A percentile compares a stretch with the other conserved stretches of the same genome.
These are phyloP conservation scores for Aspergillus novoparasiticus DNA, from an alignment of 2,329 filamentous ascomycete species.

Conservation along the genomic window DNA sequence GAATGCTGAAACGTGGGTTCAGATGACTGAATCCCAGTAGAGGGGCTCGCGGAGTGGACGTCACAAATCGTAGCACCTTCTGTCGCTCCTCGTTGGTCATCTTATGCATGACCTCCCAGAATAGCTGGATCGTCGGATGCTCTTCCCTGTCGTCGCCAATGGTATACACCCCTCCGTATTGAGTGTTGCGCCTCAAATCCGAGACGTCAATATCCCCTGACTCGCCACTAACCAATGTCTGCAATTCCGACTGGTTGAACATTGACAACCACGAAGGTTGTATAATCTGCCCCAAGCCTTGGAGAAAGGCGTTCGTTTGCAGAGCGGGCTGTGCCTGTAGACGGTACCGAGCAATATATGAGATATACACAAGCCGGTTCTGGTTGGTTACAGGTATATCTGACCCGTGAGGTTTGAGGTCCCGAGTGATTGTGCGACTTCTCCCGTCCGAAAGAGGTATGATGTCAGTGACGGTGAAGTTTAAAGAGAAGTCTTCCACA, in stretches of 20 bases:
- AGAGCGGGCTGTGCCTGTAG: constrained; percentile 75
- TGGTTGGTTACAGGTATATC: constrained; percentile 82
- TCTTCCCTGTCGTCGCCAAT: constrained; percentile 88
- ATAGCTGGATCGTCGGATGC: constrained; percentile 80
- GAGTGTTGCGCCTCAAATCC: constrained; percentile 80
- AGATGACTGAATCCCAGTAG: constrained; percentile 85
- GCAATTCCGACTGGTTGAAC: constrained; percentile 96
- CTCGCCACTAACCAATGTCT: constrained; percentile 89
- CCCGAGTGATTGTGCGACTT: constrained; percentile 67
- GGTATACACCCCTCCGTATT: constrained; percentile 83
- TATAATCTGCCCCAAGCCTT: constrained; percentile 83
- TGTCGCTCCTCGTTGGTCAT: constrained; percentile 77
- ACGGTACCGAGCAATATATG: constrained; percentile 83
- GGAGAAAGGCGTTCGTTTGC: constrained; percentile 87
- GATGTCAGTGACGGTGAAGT: constrained; percentile 84
- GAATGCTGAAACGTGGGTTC: constrained; percentile 83
- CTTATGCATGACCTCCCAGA: constrained; percentile 85
- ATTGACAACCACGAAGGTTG: constrained; percentile 92
- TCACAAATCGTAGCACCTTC: constrained; percentile 93
- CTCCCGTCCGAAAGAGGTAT: constrained; percentile 56
- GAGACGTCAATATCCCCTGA: constrained; percentile 81
- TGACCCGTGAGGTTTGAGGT: constrained; percentile 76
- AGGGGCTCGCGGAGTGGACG: constrained; percentile 86
- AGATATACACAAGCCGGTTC: constrained; percentile 92
- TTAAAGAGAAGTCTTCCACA: constrained; percentile 76